Evolutionary conservation across 352 stramenopile species (phyloP), one percentile per base, ranked within the genome.

Genomic region (Poterioochromonas sp.): DNA sequence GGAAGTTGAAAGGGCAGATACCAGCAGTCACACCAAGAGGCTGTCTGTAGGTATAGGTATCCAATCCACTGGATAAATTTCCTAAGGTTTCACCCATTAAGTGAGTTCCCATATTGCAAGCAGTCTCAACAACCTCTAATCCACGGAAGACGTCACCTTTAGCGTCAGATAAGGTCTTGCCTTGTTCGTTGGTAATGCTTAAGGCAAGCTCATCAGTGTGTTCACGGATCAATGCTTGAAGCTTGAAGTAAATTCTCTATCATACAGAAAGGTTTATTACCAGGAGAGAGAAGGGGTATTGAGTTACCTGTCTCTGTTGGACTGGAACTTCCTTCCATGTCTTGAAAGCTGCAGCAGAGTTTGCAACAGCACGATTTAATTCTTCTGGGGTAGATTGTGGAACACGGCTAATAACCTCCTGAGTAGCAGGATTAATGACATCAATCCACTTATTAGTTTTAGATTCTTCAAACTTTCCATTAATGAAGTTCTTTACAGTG

Each of bases 121-220:
- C 82, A 90, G 34, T 80, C 83, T 94, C 90, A 0, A 94, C 88
- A 11, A 93, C 87, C 83, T 94, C 90, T 53, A 98, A 85, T 32
- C 94, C 95, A 54, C 94, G 90, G 87, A 97, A 98, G 58, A 99
- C 89, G 83, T 99, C 95, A n/a, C 94, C 95, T 70, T 88, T 87
- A 32, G 95, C 94, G 85, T 99, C 94, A 8, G 90, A 85, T 26
- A 96, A 79, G 0, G 92, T 97, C 82, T 97, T 97, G 20, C 74
- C 82, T 58, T 93, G 87, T 81, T 98, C 95, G 62, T 88, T 84
- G 29, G 92, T 98, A 83, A 98, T 98, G 73, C 89, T 94, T 44
- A 92, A 83, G 0, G 93, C 94, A 22, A 98, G 84, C 74, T 98
- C 93, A 65, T 97, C 92, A 43, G 88, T 96, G 83, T 96, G 85